Evolutionary conservation across 495 filamentous ascomycete genomes (phyloP).

Genomic region (Hypoxylon cercidicola): DNA sequence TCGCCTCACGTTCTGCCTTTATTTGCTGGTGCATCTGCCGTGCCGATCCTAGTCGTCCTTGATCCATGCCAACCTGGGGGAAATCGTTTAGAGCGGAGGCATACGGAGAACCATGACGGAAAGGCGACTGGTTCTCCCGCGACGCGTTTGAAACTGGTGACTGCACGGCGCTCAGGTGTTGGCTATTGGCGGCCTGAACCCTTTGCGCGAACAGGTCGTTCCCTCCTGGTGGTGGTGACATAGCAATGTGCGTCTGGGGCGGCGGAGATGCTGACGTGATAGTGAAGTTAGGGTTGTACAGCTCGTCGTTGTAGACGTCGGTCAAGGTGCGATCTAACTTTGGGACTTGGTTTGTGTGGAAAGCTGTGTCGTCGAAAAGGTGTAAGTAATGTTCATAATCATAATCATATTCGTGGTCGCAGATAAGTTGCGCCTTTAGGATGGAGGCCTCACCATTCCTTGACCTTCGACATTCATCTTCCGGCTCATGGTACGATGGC

Average conservation of each 20-base stretch:
- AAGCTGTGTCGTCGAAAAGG: slow-evolving; percentile 56
- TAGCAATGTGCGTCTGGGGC: too few relatives aligned
- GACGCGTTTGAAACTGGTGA: slow-evolving; percentile 52
- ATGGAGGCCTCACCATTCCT: slow-evolving; percentile 57
- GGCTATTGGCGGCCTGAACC: too few relatives aligned
- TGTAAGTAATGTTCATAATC: slow-evolving; percentile 50
- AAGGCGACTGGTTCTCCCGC: slow-evolving; percentile 79
- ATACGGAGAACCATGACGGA: slow-evolving; percentile 78
- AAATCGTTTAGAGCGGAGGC: slow-evolving; percentile 62
- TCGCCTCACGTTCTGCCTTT: slow-evolving; percentile 68
- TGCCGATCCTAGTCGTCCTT: slow-evolving; percentile 63
- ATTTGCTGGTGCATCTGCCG: slow-evolving; percentile 68
- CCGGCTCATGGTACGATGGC: slow-evolving; percentile 57
- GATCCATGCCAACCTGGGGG: slow-evolving; percentile 46
- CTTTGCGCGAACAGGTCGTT: too few relatives aligned
- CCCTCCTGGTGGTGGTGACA: too few relatives aligned
- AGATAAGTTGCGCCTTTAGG: slow-evolving; percentile 50
- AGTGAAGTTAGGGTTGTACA: slow-evolving; percentile 75
- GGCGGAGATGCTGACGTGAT: too few relatives aligned
- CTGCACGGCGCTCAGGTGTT: too few relatives aligned
- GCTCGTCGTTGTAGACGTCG: slow-evolving; percentile 84
- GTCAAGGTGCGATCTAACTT: slow-evolving; percentile 89
- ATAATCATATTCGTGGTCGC: slow-evolving; percentile 55
- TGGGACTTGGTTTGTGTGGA: slow-evolving; percentile 68
- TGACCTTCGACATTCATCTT: slow-evolving; percentile 57